Evolutionary conservation across 768 basidiomycete species (phyloP), one percentile per base, ranked within the genome.

Genomic region (Macrocybe gigantea): DNA sequence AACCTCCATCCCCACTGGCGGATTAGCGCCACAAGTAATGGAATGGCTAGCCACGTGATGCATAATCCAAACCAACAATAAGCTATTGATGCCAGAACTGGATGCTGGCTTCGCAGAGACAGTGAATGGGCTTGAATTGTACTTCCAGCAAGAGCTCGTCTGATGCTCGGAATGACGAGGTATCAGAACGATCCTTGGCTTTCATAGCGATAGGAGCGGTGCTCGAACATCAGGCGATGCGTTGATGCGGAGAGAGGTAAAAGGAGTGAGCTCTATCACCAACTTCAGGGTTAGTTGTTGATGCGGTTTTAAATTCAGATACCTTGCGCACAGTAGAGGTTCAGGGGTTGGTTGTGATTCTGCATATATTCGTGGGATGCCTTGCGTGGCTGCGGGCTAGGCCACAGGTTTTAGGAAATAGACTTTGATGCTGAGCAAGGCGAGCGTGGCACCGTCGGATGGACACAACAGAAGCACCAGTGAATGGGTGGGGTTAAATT

Each of bases 1-100:
- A 92, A 12, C 88, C 90, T 0, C 90, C 88, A 0, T 75, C 81
- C 7, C 59, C 90, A 90, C 56, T 88, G 91, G 59, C 79, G 88
- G 10, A 89, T 85, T 73, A 87, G 88, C 53, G 77, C 77, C 33
- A 85, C 85, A 10, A 67, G 84, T 29, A 81, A 83, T 45, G 81
- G 73, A 34, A 72, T 68, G 8, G 61, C 83, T 13, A 65, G 71
- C 7, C 70, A 74, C 34, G 57, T 69, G 6, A 63, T 50, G 2
- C 64, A 80, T 53, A 68, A 82, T 4, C 68, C 73, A 0, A 81
- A 82, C 2, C 69, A 82, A 49, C 82, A 80, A 54, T 84, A 79
- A 53, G 83, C 82, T 1, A 80, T 77, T 79, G 35, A 45, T 67
- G 47, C 1, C 3, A 32, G n/a, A n/a, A 9, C 37, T 33, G 8